Conservation (phyloP, 1,284 basidiomycete genomes). For the Naganishia sp. region DNA sequence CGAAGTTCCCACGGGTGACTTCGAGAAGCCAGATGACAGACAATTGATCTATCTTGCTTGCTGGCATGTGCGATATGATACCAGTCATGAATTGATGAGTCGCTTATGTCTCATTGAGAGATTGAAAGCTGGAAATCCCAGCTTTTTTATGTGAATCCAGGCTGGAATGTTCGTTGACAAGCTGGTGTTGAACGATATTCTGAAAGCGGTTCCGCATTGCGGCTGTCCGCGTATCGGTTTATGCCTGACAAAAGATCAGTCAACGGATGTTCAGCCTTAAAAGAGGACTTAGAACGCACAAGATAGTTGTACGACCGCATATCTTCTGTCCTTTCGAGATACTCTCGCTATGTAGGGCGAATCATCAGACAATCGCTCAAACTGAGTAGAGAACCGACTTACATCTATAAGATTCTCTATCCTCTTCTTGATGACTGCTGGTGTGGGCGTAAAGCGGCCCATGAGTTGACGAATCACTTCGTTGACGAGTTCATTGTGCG, state of each 20-base stretch:
- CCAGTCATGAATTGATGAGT: too few species aligned
- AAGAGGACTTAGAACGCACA: constrained; percentile 36
- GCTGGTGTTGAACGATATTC: too few species aligned
- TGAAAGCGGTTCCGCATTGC: too few species aligned
- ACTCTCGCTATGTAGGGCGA: constrained; percentile 46
- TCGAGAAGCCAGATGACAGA: too few species aligned
- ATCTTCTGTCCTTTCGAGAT: constrained; percentile 49
- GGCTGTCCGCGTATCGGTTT: background rate
- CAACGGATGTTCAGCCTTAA: background rate
- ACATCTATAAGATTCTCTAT: constrained; percentile 95
- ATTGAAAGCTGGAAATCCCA: too few species aligned
- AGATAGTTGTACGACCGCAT: constrained; percentile 51
- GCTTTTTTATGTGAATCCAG: too few species aligned
- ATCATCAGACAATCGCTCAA: too few species aligned
- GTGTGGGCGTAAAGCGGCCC: constrained; percentile 80
- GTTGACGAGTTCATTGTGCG: constrained; percentile 84
- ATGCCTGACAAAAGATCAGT: constrained; percentile 8
- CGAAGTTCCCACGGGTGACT: too few species aligned
- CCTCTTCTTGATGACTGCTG: constrained; percentile 85
- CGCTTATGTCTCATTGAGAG: too few species aligned
- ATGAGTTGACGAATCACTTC: constrained; percentile 87
- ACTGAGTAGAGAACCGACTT: constrained; percentile 33
- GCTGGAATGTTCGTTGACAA: too few species aligned
- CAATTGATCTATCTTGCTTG: too few species aligned
- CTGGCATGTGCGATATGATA: too few species aligned